phyloP scores from a whole-genome alignment of 371 early-diverging fungal species.

The Globomyces sp. region DNA sequence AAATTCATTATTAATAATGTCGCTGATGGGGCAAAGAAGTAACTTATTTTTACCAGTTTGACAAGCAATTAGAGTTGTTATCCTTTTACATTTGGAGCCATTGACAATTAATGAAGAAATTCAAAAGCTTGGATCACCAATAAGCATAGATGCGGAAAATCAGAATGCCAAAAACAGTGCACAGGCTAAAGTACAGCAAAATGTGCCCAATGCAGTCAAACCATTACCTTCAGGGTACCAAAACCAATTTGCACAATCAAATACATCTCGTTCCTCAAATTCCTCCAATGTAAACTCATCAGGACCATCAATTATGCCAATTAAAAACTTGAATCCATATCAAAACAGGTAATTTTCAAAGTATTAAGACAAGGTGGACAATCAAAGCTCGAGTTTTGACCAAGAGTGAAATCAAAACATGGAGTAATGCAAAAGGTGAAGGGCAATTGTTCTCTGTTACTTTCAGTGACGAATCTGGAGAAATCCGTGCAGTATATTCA shows the following conservation, averaged over 20 bases:
- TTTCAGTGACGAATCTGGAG: slow-evolving; percentile 85
- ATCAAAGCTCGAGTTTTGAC: slow-evolving; percentile 83
- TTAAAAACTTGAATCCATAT: slow-evolving; percentile 63
- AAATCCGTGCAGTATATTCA: slow-evolving; percentile 67
- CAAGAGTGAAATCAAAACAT: slow-evolving; percentile 81
- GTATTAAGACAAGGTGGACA: slow-evolving; percentile 64
- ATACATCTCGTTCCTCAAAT: not conserved
- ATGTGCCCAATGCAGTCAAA: not conserved
- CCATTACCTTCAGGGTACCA: slow-evolving; percentile 14
- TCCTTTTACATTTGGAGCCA: slow-evolving; percentile 40
- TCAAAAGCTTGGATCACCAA: slow-evolving; percentile 13
- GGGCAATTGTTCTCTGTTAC: slow-evolving; percentile 90
- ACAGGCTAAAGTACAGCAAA: not conserved
- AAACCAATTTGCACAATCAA: not conserved
- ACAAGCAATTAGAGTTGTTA: slow-evolving; percentile 49
- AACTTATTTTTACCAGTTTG: not conserved
- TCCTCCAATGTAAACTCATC: slow-evolving; percentile 17
- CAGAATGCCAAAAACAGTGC: not conserved
- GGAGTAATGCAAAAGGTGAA: slow-evolving; percentile 73
- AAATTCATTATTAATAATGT: slow-evolving; percentile 57
- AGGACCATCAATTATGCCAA: slow-evolving; percentile 33
- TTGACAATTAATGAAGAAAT: slow-evolving; percentile 21
- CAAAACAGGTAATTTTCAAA: slow-evolving; percentile 57
- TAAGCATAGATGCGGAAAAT: not conserved
- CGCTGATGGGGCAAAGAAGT: slow-evolving; percentile 44